Base-by-base conservation (phyloP, 345 rosid species). In the Moricandia moricandioides region DNA sequence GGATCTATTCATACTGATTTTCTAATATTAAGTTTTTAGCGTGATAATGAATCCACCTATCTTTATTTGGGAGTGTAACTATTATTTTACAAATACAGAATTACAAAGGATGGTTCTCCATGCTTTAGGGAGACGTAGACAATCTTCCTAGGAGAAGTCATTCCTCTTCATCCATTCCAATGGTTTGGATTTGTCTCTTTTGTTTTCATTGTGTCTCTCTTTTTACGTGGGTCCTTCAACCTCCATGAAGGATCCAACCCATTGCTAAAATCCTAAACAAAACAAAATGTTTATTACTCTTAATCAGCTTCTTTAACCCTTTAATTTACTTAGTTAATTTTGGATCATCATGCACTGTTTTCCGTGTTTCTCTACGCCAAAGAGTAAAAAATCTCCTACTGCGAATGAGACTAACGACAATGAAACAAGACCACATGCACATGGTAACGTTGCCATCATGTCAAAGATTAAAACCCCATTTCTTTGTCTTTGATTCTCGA, bases 261-360 rank as follows among this genome's bases (percentile, higher is more conserved):
- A 59, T 59, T 64, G 70, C 61, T 45, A 31, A 64, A 64, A 33
- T 40, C 71, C 4, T 24, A 14, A 45, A 55, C 37, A 24, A 61
- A 67, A 34, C 58, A 34, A 45, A 30, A 11, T 29, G 21, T 30
- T 27, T 43, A 0, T 71, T 33, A 35, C 29, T 9, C 31, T 35
- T 55, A 29, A 35, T 16, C 45, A 55, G 33, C 12, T 47, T 65
- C 24, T 1, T 43, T 29, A 13, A 45, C 51, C 51, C 51, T 45
- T 45, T 7, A 18, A 27, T 18, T 18, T 58, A 27, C 4, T 39
- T 24, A 1, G 7, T 27, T 31, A 54, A 21, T 65, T 33, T 29
- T 69, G 31, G 30, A 31, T n/a, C 33, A 81, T 24, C 68, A 93
- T 93, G 97, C 84, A 69, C 60, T 91, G 97, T 73, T 89, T 89